phyloP scores from a whole-genome alignment of 805 yeast species.

The Zygotorulaspora chibaensis region DNA sequence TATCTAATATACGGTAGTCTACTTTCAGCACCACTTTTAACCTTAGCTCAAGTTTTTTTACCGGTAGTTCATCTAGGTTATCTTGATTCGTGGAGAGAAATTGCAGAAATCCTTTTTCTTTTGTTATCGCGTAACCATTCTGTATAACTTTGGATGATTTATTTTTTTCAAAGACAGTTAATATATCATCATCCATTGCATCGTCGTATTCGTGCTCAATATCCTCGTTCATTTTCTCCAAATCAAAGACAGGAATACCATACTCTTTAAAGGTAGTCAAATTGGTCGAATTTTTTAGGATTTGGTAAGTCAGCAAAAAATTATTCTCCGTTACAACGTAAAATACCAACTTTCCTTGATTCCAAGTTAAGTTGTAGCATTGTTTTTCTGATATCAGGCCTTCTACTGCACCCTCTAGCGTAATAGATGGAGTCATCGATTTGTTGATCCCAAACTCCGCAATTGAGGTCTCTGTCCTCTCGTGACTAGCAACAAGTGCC shows the following conservation, averaged over 20 bases:
- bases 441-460: slow-evolving; percentile 31
- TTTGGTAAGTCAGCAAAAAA: slow-evolving; percentile 30
- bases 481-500: slow-evolving; percentile 32
- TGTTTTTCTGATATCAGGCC: slow-evolving; percentile 20
- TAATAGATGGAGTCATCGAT: slow-evolving; percentile 17
- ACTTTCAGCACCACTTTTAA: slow-evolving; percentile 33
- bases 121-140: slow-evolving; percentile 32
- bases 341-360: slow-evolving; percentile 25
- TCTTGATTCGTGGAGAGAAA: slow-evolving; percentile 20
- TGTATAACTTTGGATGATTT: slow-evolving; percentile 32
- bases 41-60: slow-evolving; percentile 30
- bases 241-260: slow-evolving; percentile 28
- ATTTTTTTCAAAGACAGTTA: slow-evolving; percentile 31
- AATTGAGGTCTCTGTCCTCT: slow-evolving; percentile 28
- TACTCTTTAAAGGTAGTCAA: slow-evolving; percentile 26
- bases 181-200: slow-evolving; percentile 29
- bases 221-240: slow-evolving; percentile 11
- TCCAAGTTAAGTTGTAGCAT: slow-evolving; percentile 6
- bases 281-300: slow-evolving; percentile 23
- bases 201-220: slow-evolving; percentile 20
- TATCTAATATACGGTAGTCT: slow-evolving; percentile 29
- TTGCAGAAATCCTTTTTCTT: slow-evolving; percentile 31
- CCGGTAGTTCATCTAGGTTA: slow-evolving; percentile 29
- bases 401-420: slow-evolving; percentile 15
- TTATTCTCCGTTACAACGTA: slow-evolving; percentile 31